Conservation (phyloP, 2,329 filamentous ascomycete genomes). For the Atkinsonella hypoxylon region DNA sequence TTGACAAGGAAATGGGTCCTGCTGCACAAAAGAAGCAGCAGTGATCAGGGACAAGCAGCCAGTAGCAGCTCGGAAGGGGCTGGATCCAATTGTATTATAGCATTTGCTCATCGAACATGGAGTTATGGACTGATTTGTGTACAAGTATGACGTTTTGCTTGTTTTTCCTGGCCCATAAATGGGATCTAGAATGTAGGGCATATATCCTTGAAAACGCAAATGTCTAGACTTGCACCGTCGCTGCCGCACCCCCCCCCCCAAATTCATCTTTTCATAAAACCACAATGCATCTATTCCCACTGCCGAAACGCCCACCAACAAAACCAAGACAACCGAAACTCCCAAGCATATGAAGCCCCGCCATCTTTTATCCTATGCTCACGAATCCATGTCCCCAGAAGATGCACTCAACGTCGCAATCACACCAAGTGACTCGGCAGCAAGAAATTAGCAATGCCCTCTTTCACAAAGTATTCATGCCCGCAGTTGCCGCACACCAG, state of each 20-base stretch:
- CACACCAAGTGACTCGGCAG: slow-evolving; percentile 78
- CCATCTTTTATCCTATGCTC: background rate
- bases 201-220: too few relatives aligned
- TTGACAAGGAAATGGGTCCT: slow-evolving; percentile 94
- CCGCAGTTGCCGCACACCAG: slow-evolving; percentile 84
- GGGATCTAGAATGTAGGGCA: too few relatives aligned
- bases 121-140: slow-evolving; percentile 8
- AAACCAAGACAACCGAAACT: background rate
- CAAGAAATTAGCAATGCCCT: slow-evolving; percentile 94
- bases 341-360: background rate
- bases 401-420: background rate
- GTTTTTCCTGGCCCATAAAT: too few relatives aligned
- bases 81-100: slow-evolving; percentile 5
- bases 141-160: background rate
- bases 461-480: slow-evolving; percentile 87
- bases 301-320: background rate
- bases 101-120: slow-evolving; percentile 9
- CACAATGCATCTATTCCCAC: background rate
- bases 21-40: slow-evolving; percentile 67
- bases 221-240: too few relatives aligned
- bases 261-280: background rate
- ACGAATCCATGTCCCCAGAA: background rate
- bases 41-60: slow-evolving; percentile 11
- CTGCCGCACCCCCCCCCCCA: background rate
- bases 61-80: background rate